Conservation (phyloP, 495 filamentous ascomycete genomes). For the Zalerion maritima region DNA sequence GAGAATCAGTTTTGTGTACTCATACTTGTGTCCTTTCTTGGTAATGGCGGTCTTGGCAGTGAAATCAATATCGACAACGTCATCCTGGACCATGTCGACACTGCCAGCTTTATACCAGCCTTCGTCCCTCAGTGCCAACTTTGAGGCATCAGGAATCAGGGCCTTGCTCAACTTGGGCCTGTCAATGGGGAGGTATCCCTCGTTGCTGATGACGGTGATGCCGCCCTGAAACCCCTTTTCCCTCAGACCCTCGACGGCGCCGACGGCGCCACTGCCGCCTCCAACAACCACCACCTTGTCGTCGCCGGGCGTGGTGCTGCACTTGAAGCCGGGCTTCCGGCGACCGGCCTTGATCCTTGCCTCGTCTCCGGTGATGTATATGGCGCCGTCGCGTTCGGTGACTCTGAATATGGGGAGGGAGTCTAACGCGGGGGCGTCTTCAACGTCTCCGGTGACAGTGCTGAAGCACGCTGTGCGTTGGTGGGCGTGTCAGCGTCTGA, state of each 20-base stretch:
- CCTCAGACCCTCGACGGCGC: conserved; percentile 65
- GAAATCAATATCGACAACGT: conserved; percentile 68
- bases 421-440: conserved; percentile 84
- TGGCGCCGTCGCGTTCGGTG: conserved; percentile 58
- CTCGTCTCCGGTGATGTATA: conserved; percentile 76
- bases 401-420: conserved; percentile 67
- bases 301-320: conserved; percentile 34
- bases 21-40: conserved; percentile 48
- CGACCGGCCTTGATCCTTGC: conserved; percentile 61
- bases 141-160: conserved; percentile 64
- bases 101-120: conserved; percentile 66
- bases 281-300: conserved; percentile 79
- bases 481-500: conserved; percentile 4
- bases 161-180: conserved; percentile 93
- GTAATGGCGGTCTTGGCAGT: conserved; percentile 53
- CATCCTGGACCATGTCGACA: conserved; percentile 60
- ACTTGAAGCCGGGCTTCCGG: conserved; percentile 58
- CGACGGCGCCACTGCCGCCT: conserved; percentile 74
- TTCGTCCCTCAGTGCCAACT: conserved; percentile 56
- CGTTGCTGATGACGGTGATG: conserved; percentile 73
- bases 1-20: conserved; percentile 80
- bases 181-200: conserved; percentile 78
- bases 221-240: conserved; percentile 64
- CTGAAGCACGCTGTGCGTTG: conserved; percentile 68
- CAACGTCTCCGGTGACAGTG: conserved; percentile 75